Base-by-base conservation (phyloP, 306 rosid species). In the Casuarina equisetifolia region DNA sequence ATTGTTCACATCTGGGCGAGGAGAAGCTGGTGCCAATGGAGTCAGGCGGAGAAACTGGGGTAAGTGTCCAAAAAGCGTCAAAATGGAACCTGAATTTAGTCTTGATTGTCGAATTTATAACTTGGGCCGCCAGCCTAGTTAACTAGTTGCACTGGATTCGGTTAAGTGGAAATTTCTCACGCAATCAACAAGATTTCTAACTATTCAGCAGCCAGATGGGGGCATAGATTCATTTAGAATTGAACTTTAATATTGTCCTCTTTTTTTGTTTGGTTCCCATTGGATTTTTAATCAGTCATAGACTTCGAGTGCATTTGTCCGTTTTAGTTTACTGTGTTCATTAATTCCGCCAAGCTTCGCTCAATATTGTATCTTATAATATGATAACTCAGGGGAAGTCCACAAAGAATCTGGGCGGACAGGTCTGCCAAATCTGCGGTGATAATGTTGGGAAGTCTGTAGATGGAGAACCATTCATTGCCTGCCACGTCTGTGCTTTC, bases 341-440 rank as follows among this genome's bases (percentile, higher is more conserved):
- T 53, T 77, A 64, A 66, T 76, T 15, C 38, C 13, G 39, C 35
- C 63, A 1, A 13, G 35, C 50, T 76, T 58, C 48, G 49, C 58
- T 61, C 9, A 78, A 45, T 12, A 12, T 2, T 40, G 12, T 42
- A 9, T 72, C 6, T 48, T 58, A 20, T 54, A 51, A 61, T 76
- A 76, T 32, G 81, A 39, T 83, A 13, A n/a, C 73, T 59, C 75
- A 94, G 97, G 84, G 81, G 63, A 90, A 89, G 89, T 64, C 91
- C 12, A 76, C 85, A 79, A 91, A 82, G 72, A 68, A 42, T 70
- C 71, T 88, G 85, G 92, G 90, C 44, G 79, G 85, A 72, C 85
- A 89, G 81, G 92, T 85, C 79, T 94, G 98, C 80, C 97, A 92
- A 86, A 94, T 94, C 82, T 94, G 98, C 75, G 92, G 98, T 76